Conservation (phyloP, 768 basidiomycete species). For the Pholiota conissans region DNA sequence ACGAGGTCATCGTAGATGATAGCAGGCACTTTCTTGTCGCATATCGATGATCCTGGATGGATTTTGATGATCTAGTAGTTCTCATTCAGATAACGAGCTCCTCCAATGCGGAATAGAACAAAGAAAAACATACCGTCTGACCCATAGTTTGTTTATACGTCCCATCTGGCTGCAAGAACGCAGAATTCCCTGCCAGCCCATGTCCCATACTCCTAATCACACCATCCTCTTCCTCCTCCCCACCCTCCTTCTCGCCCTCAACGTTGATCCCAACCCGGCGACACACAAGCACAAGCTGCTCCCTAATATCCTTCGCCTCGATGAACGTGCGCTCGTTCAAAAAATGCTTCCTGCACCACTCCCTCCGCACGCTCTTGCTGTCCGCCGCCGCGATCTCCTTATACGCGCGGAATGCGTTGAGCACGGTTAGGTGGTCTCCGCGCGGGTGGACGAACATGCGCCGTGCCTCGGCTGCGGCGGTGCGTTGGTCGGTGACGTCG, state of each 20-base stretch:
- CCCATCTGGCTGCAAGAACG: conserved; percentile 82
- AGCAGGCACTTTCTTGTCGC: conserved; percentile 78
- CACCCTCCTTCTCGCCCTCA: conserved; percentile 53
- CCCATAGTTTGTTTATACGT: conserved; percentile 84
- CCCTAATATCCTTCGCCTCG: conserved; percentile 77
- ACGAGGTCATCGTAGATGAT: conserved; percentile 96
- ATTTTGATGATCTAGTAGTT: conserved; percentile 70
- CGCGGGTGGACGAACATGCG: conserved; percentile 78
- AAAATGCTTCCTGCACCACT: conserved; percentile 86
- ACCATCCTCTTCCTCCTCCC: conserved; percentile 41
- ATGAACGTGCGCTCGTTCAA: conserved; percentile 79
- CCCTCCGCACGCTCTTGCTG: conserved; percentile 46
- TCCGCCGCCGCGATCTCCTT: conserved; percentile 59
- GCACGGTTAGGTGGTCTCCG: conserved; percentile 89
- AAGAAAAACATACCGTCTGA: conserved; percentile 47
- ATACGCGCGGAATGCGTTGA: conserved; percentile 85
- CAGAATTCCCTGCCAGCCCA: conserved; percentile 83
- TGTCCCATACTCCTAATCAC: conserved; percentile 71
- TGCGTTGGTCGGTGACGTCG: conserved; percentile 74
- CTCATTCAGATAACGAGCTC: background rate
- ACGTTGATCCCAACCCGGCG: conserved; percentile 60
- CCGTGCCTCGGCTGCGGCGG: conserved; percentile 67
- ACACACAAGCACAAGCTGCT: conserved; percentile 74
- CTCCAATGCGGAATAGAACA: background rate
- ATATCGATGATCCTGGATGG: conserved; percentile 84